Evolutionary conservation across 1,284 basidiomycete species (phyloP), one percentile per base, ranked within the genome.

Genomic region (Macrocybe sp.): DNA sequence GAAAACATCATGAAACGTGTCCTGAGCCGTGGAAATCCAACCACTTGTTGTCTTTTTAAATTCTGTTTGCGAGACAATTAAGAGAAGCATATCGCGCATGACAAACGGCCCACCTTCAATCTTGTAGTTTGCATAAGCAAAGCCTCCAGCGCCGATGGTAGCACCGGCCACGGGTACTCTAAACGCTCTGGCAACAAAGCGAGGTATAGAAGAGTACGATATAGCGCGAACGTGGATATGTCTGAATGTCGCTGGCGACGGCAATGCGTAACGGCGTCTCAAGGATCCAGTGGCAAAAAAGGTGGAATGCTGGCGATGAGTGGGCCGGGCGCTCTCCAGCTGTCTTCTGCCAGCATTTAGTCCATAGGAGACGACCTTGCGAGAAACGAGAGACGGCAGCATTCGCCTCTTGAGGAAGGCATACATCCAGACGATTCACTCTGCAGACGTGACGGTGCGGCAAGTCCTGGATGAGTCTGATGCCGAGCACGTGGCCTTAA

Each of bases 91-190:
- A 28, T 44, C 41, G 39, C 22, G 37, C 9, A 12, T 28, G 41
- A 44, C 36, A 22, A 29, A 5, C 29, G 16, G 67, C 81, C 55
- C 52, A 91, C 92, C 90, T 73, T 97, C 92, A 58, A 94, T 84
- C 69, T 92, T 92, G 73, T 93, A 95, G 63, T 93, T 93, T 11
- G 91, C 92, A 66, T 95, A 96, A 5, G 89, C 89, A 48, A 94
- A 71, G 0, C 90, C 86, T n/a, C 93, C 92, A 1, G 87, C 92
- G 8, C 92, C 92, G 16, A 92, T 79, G 0, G 90, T 90, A 16
- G 83, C 86, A 9, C 87, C 89, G 31, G 90, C 92, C 52, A 92
- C 76, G 32, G 92, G 92, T 1, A 95, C 82, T 45, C 86, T 75
- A 61, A 95, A 92, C 0, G 91, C 92, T 37, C 90, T 75, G 0